These are phyloP conservation scores for Naematelia aurantialba DNA, from an alignment of 768 basidiomycete genomes.

Conservation along the genomic window DNA sequence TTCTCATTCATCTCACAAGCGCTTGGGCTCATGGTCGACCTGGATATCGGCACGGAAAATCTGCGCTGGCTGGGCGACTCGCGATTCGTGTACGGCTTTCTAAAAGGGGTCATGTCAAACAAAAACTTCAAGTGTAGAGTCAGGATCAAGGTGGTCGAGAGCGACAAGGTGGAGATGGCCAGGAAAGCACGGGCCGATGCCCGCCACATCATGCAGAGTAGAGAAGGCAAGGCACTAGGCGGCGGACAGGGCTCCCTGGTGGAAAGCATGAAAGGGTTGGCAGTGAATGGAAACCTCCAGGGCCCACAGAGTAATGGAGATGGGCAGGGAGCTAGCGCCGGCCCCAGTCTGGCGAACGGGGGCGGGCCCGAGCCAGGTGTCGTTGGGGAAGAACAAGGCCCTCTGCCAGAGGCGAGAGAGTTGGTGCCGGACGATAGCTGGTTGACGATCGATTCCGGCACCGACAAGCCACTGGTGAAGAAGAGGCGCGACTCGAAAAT, in stretches of 20 bases:
- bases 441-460: constrained; percentile 33
- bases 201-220: constrained; percentile 12
- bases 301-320: constrained; percentile 1
- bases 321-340: background rate
- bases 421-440: constrained; percentile 37
- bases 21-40: constrained; percentile 45
- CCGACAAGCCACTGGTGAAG: constrained; percentile 9
- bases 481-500: background rate
- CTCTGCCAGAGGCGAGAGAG: background rate
- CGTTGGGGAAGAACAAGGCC: background rate
- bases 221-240: constrained; percentile 7
- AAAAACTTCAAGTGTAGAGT: constrained; percentile 35
- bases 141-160: constrained; percentile 39
- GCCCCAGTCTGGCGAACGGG: background rate
- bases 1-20: constrained; percentile 44
- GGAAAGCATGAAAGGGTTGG: constrained; percentile 2
- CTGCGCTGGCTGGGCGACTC: constrained; percentile 50
- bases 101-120: constrained; percentile 35
- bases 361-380: too few species aligned
- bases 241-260: constrained; percentile 5
- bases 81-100: constrained; percentile 46
- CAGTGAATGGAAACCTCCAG: constrained; percentile 3
- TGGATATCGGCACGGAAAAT: constrained; percentile 47
- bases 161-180: constrained; percentile 19
- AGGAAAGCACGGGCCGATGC: constrained; percentile 16